Evolutionary conservation across 139 green algal species (phyloP).

Genomic region (Volvox africanus): DNA sequence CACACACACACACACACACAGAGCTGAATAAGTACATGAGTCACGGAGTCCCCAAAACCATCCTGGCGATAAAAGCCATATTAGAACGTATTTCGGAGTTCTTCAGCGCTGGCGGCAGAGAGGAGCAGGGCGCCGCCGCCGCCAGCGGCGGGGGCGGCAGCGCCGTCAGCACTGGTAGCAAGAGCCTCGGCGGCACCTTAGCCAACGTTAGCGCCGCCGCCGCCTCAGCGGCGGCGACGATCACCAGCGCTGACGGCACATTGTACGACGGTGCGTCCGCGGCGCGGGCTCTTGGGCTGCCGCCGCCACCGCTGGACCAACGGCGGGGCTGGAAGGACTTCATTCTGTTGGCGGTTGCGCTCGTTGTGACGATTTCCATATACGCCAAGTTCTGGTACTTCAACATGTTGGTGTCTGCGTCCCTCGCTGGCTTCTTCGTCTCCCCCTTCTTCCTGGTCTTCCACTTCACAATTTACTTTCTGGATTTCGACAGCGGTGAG

Average conservation of each 20-base stretch:
- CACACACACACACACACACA: neutral
- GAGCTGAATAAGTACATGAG: constrained; percentile 28
- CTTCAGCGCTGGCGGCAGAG: neutral
- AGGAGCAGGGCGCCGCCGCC: neutral
- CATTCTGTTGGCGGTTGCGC: neutral
- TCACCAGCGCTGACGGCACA: too few species aligned
- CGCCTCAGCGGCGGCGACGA: neutral
- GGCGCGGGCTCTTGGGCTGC: neutral
- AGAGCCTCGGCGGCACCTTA: neutral
- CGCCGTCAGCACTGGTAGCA: neutral
- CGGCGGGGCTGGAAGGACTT: neutral
- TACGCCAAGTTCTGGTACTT: constrained; percentile 54
- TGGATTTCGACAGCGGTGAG: constrained; percentile 53
- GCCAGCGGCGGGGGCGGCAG: neutral
- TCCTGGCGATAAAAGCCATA: neutral
- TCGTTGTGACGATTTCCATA: neutral
- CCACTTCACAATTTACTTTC: constrained; percentile 56
- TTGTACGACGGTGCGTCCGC: neutral
- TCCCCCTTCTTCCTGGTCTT: constrained; percentile 56
- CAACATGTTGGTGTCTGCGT: constrained; percentile 47
- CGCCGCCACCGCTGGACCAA: neutral
- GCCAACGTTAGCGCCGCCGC: neutral
- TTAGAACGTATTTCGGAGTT: too few species aligned
- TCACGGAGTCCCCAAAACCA: neutral
- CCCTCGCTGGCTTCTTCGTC: constrained; percentile 39